These are phyloP conservation scores for Zymoseptoria crescenta DNA, from an alignment of 2,329 filamentous ascomycete species.

Conservation along the genomic window DNA sequence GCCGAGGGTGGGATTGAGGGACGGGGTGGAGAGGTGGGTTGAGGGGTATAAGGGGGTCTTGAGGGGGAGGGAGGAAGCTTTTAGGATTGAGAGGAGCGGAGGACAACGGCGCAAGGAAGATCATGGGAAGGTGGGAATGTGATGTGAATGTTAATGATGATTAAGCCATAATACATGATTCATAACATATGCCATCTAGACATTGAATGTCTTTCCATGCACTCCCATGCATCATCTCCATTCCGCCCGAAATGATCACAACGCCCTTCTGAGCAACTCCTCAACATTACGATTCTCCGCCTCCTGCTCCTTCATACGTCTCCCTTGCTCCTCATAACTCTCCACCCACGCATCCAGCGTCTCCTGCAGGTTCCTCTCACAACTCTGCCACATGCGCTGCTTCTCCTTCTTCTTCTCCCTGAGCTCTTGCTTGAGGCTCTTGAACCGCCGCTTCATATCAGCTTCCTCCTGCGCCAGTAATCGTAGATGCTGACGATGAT, in stretches of 20 bases:
- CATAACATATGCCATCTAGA: too few relatives aligned
- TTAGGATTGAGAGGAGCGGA: not conserved
- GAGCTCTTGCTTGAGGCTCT: conserved; percentile 20
- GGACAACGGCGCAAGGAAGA: not conserved
- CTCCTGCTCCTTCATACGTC: conserved; percentile 3
- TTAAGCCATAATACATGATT: too few relatives aligned
- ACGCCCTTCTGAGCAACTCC: conserved; percentile 4
- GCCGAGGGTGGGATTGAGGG: conserved; percentile 43
- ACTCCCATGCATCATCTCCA: too few relatives aligned
- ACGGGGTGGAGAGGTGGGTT: conserved; percentile 44
- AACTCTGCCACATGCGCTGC: not conserved
- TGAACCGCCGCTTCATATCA: conserved; percentile 34
- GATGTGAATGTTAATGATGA: too few relatives aligned
- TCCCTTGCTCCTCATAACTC: conserved; percentile 9
- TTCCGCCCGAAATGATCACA: not conserved
- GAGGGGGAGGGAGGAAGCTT: not conserved
- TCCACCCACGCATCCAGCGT: conserved; percentile 1
- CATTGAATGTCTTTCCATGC: too few relatives aligned
- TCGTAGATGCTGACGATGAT: conserved; percentile 36
- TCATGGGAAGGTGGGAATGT: not conserved
- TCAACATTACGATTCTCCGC: conserved; percentile 4
- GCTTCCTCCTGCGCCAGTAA: conserved; percentile 37
- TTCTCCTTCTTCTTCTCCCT: conserved; percentile 21
- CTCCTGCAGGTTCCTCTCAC: not conserved
- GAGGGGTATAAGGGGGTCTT: conserved; percentile 23